These are phyloP conservation scores for Fusarium sp. DNA, from an alignment of 2,329 filamentous ascomycete species.

Conservation along the genomic window DNA sequence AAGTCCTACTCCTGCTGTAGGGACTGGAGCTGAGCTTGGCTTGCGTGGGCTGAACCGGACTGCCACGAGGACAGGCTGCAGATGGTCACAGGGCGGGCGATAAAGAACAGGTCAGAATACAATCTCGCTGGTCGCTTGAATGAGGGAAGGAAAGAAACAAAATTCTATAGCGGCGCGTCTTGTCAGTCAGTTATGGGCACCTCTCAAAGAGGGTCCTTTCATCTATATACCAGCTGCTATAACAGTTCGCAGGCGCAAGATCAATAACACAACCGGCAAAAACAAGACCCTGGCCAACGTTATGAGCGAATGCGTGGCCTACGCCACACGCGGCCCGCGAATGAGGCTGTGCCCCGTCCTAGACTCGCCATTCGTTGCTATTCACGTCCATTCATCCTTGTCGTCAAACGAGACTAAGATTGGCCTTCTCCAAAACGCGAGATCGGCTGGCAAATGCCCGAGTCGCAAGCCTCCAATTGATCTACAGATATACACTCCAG, in stretches of 20 bases:
- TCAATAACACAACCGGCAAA: neutral
- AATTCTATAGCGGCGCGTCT: neutral
- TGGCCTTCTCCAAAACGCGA: neutral
- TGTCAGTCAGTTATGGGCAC: neutral
- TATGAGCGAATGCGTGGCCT: slow-evolving; percentile 37
- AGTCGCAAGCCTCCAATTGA: slow-evolving; percentile 18
- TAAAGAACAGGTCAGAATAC: neutral
- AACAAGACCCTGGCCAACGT: slow-evolving; percentile 28
- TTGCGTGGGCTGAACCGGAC: neutral
- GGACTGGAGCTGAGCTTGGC: neutral
- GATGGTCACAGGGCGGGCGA: slow-evolving; percentile 6
- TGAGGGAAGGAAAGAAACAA: neutral
- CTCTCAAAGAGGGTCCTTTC: neutral
- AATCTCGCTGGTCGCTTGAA: no score
- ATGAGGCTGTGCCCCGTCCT: slow-evolving; percentile 41
- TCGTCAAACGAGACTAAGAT: neutral
- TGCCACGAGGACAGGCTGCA: slow-evolving; percentile 3
- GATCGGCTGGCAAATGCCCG: slow-evolving; percentile 26
- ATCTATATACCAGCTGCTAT: slow-evolving; percentile 2
- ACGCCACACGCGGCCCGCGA: slow-evolving; percentile 33
- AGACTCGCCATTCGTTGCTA: slow-evolving; percentile 27
- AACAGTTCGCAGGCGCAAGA: slow-evolving; percentile 1
- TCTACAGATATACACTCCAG: slow-evolving; percentile 4
- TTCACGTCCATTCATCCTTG: slow-evolving; percentile 25
- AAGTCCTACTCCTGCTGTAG: slow-evolving; percentile 8